phyloP scores from a whole-genome alignment of 495 filamentous ascomycete species.

The Talaromyces ruber region DNA sequence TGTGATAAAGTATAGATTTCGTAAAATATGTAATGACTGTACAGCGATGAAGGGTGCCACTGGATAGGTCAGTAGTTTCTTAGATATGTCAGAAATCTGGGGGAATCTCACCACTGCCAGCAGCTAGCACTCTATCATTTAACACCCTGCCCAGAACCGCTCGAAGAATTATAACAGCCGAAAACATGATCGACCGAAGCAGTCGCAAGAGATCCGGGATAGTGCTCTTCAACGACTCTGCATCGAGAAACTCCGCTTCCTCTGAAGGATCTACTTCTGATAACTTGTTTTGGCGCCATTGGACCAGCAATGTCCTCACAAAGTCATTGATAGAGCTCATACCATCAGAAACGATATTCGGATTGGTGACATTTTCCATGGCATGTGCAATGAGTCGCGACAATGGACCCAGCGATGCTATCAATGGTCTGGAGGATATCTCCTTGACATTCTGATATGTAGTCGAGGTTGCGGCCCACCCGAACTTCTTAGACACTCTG shows the following conservation, averaged over 20 bases:
- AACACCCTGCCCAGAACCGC: constrained; percentile 63
- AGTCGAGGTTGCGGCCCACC: constrained; percentile 56
- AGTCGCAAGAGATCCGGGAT: constrained; percentile 75
- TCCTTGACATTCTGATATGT: constrained; percentile 49
- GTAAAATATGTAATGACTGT: constrained; percentile 69
- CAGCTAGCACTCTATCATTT: constrained; percentile 43
- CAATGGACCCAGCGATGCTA: constrained; percentile 69
- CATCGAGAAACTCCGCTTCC: constrained; percentile 58
- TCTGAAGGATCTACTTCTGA: constrained; percentile 75
- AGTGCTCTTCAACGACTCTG: constrained; percentile 60
- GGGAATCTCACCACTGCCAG: constrained; percentile 41
- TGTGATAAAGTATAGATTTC: constrained; percentile 82
- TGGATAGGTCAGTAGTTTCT: constrained; percentile 7
- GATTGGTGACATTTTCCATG: constrained; percentile 55
- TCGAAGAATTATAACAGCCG: constrained; percentile 65
- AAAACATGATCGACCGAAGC: constrained; percentile 72
- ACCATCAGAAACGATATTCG: constrained; percentile 50
- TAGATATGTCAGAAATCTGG: constrained; percentile 5
- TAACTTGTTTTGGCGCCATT: constrained; percentile 80
- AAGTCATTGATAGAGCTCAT: constrained; percentile 70
- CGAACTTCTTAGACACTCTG: constrained; percentile 52
- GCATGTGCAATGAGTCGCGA: constrained; percentile 69
- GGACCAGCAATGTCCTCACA: constrained; percentile 57
- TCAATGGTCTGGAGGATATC: constrained; percentile 57
- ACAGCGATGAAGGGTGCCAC: constrained; percentile 64